Conservation (phyloP, 805 yeast species). For the Pichia occidentalis region DNA sequence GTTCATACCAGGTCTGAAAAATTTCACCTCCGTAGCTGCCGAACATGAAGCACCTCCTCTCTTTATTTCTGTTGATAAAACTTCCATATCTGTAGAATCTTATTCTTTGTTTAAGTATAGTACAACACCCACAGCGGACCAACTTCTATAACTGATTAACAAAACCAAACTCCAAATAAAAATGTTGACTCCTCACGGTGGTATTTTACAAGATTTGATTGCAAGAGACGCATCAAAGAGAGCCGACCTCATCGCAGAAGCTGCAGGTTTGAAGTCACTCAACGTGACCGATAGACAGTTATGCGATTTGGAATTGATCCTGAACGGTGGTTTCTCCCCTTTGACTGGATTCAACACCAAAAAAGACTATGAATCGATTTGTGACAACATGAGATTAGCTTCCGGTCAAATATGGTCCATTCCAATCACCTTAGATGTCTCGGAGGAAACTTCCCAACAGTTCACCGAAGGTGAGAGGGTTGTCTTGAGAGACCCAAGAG, state of each 20-base stretch:
- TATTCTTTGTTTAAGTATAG: no score
- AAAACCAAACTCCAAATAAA: slow-evolving; percentile 4
- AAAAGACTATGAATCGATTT: slow-evolving; percentile 64
- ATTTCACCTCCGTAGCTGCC: no score
- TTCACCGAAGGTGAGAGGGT: slow-evolving; percentile 54
- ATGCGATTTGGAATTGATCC: slow-evolving; percentile 86
- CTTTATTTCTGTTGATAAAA: no score
- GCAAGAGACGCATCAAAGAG: slow-evolving; percentile 69
- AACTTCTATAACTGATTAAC: no score
- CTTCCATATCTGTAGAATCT: no score
- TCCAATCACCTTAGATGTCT: slow-evolving; percentile 84
- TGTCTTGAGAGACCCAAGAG: slow-evolving; percentile 74
- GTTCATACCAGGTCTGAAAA: no score
- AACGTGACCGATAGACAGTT: slow-evolving; percentile 78
- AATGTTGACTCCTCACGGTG: slow-evolving; percentile 90
- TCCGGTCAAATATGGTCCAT: slow-evolving; percentile 84
- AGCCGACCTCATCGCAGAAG: slow-evolving; percentile 50
- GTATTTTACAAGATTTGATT: slow-evolving; percentile 75
- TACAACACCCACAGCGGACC: no score
- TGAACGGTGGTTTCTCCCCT: slow-evolving; percentile 94
- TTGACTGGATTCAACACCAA: slow-evolving; percentile 59
- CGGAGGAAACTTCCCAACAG: slow-evolving; percentile 40
- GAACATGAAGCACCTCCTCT: no score
- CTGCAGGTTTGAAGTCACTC: slow-evolving; percentile 41
- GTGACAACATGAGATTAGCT: slow-evolving; percentile 59